Base-by-base conservation (phyloP, 176 grass and related monocot species). In the Ampelocalamus luodianensis region DNA sequence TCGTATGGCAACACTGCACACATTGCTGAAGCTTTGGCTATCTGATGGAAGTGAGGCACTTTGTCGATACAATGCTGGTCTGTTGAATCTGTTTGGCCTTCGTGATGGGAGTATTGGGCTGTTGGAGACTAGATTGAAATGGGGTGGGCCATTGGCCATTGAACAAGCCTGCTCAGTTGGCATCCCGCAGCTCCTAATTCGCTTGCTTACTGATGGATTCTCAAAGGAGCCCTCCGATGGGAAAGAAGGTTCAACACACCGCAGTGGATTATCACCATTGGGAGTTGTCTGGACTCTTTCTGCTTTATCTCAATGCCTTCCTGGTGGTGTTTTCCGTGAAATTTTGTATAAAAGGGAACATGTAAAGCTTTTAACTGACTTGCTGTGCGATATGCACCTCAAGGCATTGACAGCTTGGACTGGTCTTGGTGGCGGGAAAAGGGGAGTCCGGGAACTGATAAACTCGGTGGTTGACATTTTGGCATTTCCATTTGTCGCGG, bases 401-500 rank as follows among this genome's bases (percentile, higher is more conserved):
- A 90, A 89, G 49, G 83, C 83, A 79, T 75, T 98, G 49, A 66
- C 78, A 83, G 85, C 72, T 32, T 98, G 96, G 93, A 86, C 69
- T 4, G 96, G 96, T 55, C 96, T 94, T 85, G 91, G 89, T 83
- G 91, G 96, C 64, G 96, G 96, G 22, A 95, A 86, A 83, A 77
- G 60, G 70, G 96, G 96, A 78, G 83, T 94, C 67, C 86, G 70
- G 78, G 91, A 95, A 64, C 61, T 98, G 68, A 90, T 95, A 88
- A 98, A 98, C 86, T 87, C 83, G 27, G 82, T 95, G 14, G 91
- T 95, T 80, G 93, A 98, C 89, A 82, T 98, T 65, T 87, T 98
- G 86, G 96, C 96, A 74, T 98, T 98, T 80, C 91, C 93, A 70
- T 95, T 98, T 89, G 96, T 98, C 23, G 96, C 96, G 68, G 81